Evolutionary conservation across 805 yeast genomes (phyloP), one percentile per base, ranked within the genome.

Genomic region (Candida endomychidarum): DNA sequence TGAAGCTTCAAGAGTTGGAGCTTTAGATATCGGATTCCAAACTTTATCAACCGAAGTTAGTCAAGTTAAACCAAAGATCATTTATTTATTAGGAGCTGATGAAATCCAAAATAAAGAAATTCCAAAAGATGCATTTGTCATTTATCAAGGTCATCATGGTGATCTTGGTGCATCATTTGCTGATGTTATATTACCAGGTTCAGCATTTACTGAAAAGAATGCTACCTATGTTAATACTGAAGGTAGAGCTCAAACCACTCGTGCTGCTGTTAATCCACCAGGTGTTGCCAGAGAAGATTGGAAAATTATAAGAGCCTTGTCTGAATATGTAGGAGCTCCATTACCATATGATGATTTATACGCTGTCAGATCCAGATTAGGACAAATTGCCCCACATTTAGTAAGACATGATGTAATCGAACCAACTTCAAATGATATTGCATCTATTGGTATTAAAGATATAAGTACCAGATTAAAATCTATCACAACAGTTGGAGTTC

Each of bases 141-240:
- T 86, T 38, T 86, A 86, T 67, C 88, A 86, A 67, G 96, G 96
- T 41, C 95, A 87, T 65, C 95, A 86, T 65, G 96, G 96, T 67
- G 96, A 86, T 53, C 63, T 76, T 16, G 96, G 96, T 51, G 96
- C 96, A 20, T 81, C 91, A 7, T 76, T 79, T 52, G 96, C 96
- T 32, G 95, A 86, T 61, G 95, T 86, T 32, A 77, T 86, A 44
- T 75, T 86, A 50, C 96, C 96, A 33, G 90, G 90, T 34, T 75
- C 90, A 24, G 95, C 96, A 27, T 87, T 83, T 75, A 87, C 96
- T 27, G 96, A 86, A 63, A 87, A 86, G 65, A 69, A 80, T 19
- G 89, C 86, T 42, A 87, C 93, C 4, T 86, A 78, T 62, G 90
- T 86, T 49, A 86, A 86, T 68, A 87, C 95, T 26, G 96, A 87